Percentiles rank a stretch among this genome's conserved stretches.
Evolutionary conservation across 148 eudicot genomes (phyloP).

Genomic region (Chenopodium album): DNA sequence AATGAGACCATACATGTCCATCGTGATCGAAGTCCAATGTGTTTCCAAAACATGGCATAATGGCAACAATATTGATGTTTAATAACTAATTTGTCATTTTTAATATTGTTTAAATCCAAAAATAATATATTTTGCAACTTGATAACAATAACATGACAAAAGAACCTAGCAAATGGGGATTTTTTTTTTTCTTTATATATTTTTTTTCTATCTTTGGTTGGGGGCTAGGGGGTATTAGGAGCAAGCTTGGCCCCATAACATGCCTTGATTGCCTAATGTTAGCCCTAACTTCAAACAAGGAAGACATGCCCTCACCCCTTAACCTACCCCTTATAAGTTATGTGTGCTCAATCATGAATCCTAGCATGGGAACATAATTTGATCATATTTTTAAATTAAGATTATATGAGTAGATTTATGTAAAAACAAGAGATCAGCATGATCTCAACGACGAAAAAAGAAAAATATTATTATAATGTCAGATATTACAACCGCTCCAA

Average conservation of each 20-base stretch:
- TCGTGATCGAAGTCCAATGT: neutral
- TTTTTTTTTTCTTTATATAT: neutral
- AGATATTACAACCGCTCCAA: too few relatives aligned
- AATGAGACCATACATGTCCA: slow-evolving; percentile 10
- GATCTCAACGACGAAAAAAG: too few relatives aligned
- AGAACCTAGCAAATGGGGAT: neutral
- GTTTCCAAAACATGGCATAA: slow-evolving; percentile 5
- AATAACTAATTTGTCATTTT: neutral
- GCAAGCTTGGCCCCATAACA: slow-evolving; percentile 3
- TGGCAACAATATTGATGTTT: neutral
- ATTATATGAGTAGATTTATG: neutral
- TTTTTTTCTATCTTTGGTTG: neutral
- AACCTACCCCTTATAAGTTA: neutral
- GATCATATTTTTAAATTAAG: neutral
- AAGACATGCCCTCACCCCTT: neutral
- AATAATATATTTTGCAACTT: neutral
- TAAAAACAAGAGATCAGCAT: neutral
- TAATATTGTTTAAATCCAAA: neutral
- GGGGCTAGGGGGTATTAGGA: neutral
- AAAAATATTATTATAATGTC: too few relatives aligned
- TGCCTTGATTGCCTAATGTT: neutral
- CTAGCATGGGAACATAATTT: neutral
- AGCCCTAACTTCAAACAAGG: neutral
- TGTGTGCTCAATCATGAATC: neutral
- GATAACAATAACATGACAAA: neutral